Conservation (phyloP, 2,329 filamentous ascomycete species). For the Fusarium concolor region DNA sequence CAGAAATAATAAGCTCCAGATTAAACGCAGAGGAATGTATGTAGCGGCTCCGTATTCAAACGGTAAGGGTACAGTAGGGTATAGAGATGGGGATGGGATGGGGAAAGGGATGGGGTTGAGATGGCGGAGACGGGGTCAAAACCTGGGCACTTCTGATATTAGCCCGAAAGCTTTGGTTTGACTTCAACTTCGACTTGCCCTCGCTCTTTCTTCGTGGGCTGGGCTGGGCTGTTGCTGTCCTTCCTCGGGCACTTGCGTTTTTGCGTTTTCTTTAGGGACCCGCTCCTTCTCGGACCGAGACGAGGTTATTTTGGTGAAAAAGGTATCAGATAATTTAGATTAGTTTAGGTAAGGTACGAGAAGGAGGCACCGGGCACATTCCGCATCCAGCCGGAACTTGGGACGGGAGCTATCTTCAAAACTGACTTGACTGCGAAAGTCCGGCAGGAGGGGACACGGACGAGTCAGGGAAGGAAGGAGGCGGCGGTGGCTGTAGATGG, state of each 20-base stretch:
- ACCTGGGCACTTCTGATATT: conserved; percentile 29
- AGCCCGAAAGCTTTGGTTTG: conserved; percentile 25
- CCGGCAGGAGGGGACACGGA: background rate
- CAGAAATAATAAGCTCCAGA: conserved; percentile 20
- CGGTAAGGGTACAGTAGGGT: conserved; percentile 2
- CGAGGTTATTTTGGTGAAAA: conserved; percentile 20
- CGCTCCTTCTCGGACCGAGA: conserved; percentile 38
- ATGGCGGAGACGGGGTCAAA: conserved; percentile 26
- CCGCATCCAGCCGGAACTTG: conserved; percentile 14
- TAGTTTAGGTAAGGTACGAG: background rate
- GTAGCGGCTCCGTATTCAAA: conserved; percentile 13
- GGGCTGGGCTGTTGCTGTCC: background rate
- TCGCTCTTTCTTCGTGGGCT: background rate
- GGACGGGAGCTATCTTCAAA: conserved; percentile 10
- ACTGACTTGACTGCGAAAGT: conserved; percentile 1
- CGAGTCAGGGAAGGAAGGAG: conserved; percentile 12
- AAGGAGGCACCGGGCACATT: conserved; percentile 10
- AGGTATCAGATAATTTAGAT: background rate
- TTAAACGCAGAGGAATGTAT: conserved; percentile 6
- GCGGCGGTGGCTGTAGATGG: background rate
- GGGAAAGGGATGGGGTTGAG: conserved; percentile 11
- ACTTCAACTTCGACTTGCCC: conserved; percentile 12
- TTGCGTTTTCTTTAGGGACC: conserved; percentile 26
- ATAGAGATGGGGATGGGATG: conserved; percentile 17
- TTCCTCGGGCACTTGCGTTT: conserved; percentile 14